These are phyloP conservation scores for Lachnellula arida DNA, from an alignment of 2,329 filamentous ascomycete species.

Conservation along the genomic window DNA sequence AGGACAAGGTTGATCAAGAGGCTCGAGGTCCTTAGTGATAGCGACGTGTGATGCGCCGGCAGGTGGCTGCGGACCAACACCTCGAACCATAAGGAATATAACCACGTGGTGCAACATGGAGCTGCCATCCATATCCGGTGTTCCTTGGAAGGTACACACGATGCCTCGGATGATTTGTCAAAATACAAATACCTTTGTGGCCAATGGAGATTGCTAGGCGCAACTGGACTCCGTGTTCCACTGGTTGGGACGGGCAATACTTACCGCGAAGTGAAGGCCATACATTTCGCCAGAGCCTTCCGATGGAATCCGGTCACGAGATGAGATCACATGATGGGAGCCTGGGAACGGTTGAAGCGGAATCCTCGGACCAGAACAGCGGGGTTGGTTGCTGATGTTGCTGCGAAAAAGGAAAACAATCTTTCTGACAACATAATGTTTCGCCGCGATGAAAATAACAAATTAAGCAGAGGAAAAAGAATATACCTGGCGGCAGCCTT, in stretches of 20 bases:
- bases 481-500: slow-evolving; percentile 33
- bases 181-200: not conserved
- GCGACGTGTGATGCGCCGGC: slow-evolving; percentile 1
- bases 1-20: not conserved
- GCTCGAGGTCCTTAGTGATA: not conserved
- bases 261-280: slow-evolving; percentile 10
- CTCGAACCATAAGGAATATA: not conserved
- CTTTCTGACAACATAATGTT: slow-evolving; percentile 27
- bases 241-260: slow-evolving; percentile 15
- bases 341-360: not conserved
- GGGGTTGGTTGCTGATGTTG: not conserved
- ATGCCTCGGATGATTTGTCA: not conserved
- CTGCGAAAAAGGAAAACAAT: slow-evolving; percentile 24
- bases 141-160: not conserved
- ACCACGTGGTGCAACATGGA: slow-evolving; percentile 4
- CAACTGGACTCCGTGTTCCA: slow-evolving; percentile 1
- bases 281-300: not conserved
- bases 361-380: not conserved
- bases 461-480: slow-evolving; percentile 23
- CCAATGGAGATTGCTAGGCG: not conserved
- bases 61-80: slow-evolving; percentile 4
- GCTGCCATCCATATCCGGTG: slow-evolving; percentile 1
- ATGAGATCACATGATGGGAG: not conserved
- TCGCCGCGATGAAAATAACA: slow-evolving; percentile 13
- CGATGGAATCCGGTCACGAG: not conserved